Evolutionary conservation across 768 basidiomycete species (phyloP).

Genomic region (Mycena venus): DNA sequence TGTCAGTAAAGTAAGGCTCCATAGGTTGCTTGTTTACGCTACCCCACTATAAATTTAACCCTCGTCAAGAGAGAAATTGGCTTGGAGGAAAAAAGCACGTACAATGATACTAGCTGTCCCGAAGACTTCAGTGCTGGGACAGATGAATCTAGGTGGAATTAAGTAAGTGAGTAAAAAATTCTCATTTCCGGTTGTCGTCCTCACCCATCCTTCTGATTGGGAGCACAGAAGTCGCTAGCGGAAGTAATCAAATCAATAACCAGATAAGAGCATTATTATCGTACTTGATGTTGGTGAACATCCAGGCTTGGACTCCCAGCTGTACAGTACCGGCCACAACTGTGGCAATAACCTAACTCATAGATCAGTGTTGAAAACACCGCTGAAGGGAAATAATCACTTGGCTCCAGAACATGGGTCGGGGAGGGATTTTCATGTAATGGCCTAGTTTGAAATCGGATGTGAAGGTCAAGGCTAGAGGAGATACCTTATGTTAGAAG

Average conservation of each 20-base stretch:
- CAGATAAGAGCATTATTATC: slow-evolving; percentile 2
- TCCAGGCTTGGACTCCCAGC: slow-evolving; percentile 74
- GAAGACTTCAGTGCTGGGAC: slow-evolving; percentile 65
- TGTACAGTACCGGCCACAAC: slow-evolving; percentile 74
- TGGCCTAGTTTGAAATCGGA: slow-evolving; percentile 72
- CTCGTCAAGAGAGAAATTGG: too few species aligned
- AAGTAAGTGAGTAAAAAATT: neutral
- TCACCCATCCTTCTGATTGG: slow-evolving; percentile 58
- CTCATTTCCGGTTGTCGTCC: slow-evolving; percentile 21
- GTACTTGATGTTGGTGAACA: slow-evolving; percentile 66
- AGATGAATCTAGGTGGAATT: slow-evolving; percentile 55
- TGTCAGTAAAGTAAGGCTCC: slow-evolving; percentile 1
- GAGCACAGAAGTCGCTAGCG: slow-evolving; percentile 59
- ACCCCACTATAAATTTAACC: slow-evolving; percentile 29
- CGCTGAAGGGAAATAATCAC: neutral
- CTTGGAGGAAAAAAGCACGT: slow-evolving; percentile 38
- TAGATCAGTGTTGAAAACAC: neutral
- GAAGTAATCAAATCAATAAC: neutral
- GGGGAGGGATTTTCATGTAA: neutral
- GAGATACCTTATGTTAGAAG: neutral
- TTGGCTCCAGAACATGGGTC: slow-evolving; percentile 60
- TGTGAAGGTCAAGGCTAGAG: slow-evolving; percentile 63
- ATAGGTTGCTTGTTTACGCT: neutral
- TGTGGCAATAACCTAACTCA: slow-evolving; percentile 59
- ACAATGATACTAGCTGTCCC: slow-evolving; percentile 72